Evolutionary conservation across 805 yeast species (phyloP).

Genomic region (Blastobotrys chiropterorum): DNA sequence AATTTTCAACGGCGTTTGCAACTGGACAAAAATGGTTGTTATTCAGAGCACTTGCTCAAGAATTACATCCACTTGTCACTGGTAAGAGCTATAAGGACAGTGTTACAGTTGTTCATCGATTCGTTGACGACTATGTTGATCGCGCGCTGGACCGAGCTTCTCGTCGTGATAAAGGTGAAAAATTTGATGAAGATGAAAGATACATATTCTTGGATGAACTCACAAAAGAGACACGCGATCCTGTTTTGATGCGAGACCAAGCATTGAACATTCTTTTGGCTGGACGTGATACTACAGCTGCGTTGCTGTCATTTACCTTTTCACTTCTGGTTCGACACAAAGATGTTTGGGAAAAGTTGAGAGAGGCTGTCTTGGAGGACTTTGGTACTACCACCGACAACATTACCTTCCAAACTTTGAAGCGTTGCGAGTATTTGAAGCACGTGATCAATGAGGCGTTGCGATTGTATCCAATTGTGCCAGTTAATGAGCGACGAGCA

Average conservation of each 20-base stretch:
- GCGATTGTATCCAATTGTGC: conserved; percentile 48
- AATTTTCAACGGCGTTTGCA: not conserved
- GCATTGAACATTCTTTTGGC: conserved; percentile 46
- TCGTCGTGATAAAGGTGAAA: conserved; percentile 17
- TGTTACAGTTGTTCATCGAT: conserved; percentile 27
- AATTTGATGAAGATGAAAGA: conserved; percentile 28
- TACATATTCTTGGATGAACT: conserved; percentile 45
- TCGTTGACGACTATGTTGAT: conserved; percentile 38
- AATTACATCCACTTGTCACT: conserved; percentile 18
- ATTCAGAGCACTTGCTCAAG: conserved; percentile 11
- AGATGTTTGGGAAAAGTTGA: conserved; percentile 29
- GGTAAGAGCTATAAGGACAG: conserved; percentile 28
- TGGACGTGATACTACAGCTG: conserved; percentile 52
- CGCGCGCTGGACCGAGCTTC: conserved; percentile 27
- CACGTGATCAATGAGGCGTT: conserved; percentile 43
- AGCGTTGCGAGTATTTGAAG: conserved; percentile 42
- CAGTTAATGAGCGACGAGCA: conserved; percentile 43
- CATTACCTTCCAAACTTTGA: conserved; percentile 41
- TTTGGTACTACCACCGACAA: conserved; percentile 27
- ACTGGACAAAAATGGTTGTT: not conserved
- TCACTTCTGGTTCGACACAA: conserved; percentile 40
- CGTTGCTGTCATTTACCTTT: conserved; percentile 41
- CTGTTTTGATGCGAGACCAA: conserved; percentile 43
- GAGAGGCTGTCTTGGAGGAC: conserved; percentile 34
- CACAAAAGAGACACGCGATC: conserved; percentile 43